phyloP scores from a whole-genome alignment of 1,139 yeast genomes.

The Nakaseomyces bracarensis region DNA sequence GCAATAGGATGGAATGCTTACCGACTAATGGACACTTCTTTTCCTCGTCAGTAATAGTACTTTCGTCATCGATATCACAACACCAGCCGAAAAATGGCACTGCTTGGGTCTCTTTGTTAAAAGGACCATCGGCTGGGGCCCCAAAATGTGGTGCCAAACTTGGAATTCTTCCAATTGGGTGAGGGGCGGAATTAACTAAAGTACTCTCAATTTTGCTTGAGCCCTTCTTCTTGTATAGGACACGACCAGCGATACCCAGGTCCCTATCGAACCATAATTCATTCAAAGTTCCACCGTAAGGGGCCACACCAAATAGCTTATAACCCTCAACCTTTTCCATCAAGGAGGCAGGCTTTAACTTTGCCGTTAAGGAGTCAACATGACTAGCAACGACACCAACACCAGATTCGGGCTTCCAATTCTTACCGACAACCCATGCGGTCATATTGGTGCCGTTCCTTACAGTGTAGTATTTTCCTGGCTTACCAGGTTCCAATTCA shows the following conservation, averaged over 20 bases:
- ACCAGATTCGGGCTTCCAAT: conserved; percentile 51
- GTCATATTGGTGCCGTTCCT: conserved; percentile 49
- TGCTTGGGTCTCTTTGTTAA: conserved; percentile 53
- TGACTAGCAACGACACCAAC: conserved; percentile 55
- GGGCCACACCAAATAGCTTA: conserved; percentile 57
- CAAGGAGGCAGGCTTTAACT: conserved; percentile 49
- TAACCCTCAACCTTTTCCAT: conserved; percentile 47
- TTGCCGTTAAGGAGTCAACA: conserved; percentile 50
- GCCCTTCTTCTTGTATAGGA: conserved; percentile 37
- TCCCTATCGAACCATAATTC: conserved; percentile 60
- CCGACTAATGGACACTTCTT: conserved; percentile 52
- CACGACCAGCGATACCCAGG: conserved; percentile 57
- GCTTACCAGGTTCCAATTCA: conserved; percentile 12
- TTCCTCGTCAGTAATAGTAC: conserved; percentile 41
- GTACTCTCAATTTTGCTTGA: conserved; percentile 35
- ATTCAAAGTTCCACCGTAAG: conserved; percentile 53
- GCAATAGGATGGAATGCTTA: conserved; percentile 46
- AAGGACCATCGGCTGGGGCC: conserved; percentile 41
- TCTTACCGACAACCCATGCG: conserved; percentile 50
- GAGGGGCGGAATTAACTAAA: conserved; percentile 50
- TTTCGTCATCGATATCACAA: conserved; percentile 21
- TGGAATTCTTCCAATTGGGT: conserved; percentile 59
- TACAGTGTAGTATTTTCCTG: conserved; percentile 46
- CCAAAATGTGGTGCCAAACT: conserved; percentile 64
- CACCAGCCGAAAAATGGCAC: conserved; percentile 52